Evolutionary conservation across 345 rosid species (phyloP), one percentile per base, ranked within the genome.

Genomic region (Cardiospermum halicacabum): DNA sequence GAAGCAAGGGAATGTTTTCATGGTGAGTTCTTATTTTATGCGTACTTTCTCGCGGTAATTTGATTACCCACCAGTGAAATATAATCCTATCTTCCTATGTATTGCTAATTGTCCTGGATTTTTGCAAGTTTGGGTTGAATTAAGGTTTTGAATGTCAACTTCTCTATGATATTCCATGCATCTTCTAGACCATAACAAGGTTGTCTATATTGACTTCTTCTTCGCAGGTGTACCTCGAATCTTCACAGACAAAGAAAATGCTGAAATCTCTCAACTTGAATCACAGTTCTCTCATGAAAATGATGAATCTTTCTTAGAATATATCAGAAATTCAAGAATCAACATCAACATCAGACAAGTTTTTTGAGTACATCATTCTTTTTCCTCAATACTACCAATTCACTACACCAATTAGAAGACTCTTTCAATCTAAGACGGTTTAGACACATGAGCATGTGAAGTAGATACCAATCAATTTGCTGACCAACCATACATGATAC

Each of bases 1-100:
- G 95, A 91, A 72, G 97, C 99, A 42, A 81, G 99, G 68, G 89
- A 91, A 68, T 94, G 95, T 75, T 94, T 77, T 80, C 98, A 89
- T 67, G 98, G 96, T 89, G 65, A 81, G 70, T 58, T 19, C 57
- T 54, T 27, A 31, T 21, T 58, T 58, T 24, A n/a, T n/a, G 4
- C n/a, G 15, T 25, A 5, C 42, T 28, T 21, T 6, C 11, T 45
- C 34, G 32, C 3, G 39, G 7, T 5, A 55, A 1, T 61, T n/a
- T 55, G 43, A 25, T 34, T 34, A 34, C 11, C 10, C 2, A 27
- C 12, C 36, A 25, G 10, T 32, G 34, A 4, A 15, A 1, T 62
- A 47, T 19, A 5, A 19, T 62, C 28, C 27, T 12, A 8, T 40
- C 9, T 30, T 1, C 30, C 21, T 30, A 28, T 21, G 42, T 47